These are phyloP conservation scores for Leccinum imitatum DNA, from an alignment of 768 basidiomycete species.

Conservation along the genomic window DNA sequence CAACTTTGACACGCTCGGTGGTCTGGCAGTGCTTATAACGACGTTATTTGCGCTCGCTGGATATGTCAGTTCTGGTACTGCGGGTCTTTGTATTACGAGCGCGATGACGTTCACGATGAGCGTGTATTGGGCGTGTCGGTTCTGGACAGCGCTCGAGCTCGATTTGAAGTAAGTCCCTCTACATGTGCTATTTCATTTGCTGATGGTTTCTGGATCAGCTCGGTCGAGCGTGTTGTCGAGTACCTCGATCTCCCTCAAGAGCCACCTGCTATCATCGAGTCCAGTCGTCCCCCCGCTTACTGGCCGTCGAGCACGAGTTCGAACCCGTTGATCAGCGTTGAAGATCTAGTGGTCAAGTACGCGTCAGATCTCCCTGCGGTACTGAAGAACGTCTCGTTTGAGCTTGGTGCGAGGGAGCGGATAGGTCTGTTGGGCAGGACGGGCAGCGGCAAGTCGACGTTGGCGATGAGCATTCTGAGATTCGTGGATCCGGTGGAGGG, in stretches of 20 bases:
- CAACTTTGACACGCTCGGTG: conserved; percentile 80
- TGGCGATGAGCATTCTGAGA: conserved; percentile 83
- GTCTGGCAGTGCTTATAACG: conserved; percentile 68
- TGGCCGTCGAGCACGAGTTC: conserved; percentile 80
- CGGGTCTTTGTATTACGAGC: conserved; percentile 75
- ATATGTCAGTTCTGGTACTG: conserved; percentile 57
- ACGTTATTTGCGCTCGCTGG: conserved; percentile 73
- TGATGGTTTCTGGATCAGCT: conserved; percentile 40
- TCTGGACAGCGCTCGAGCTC: conserved; percentile 61
- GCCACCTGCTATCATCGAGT: conserved; percentile 73
- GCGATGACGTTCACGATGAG: conserved; percentile 59
- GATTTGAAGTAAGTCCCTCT: conserved; percentile 62
- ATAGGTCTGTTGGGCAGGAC: conserved; percentile 82
- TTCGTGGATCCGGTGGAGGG: conserved; percentile 82
- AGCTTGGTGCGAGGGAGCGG: conserved; percentile 67
- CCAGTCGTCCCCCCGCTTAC: conserved; percentile 79
- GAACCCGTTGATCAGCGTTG: conserved; percentile 60
- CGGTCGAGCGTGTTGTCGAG: conserved; percentile 89
- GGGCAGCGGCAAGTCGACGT: conserved; percentile 78
- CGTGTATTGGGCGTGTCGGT: conserved; percentile 51
- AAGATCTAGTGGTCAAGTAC: conserved; percentile 80
- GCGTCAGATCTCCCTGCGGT: conserved; percentile 83
- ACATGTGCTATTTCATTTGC: conserved; percentile 1
- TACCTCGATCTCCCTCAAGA: conserved; percentile 90
- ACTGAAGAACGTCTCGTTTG: conserved; percentile 72